Evolutionary conservation across 345 rosid genomes (phyloP).

Genomic region (Dimocarpus longan): DNA sequence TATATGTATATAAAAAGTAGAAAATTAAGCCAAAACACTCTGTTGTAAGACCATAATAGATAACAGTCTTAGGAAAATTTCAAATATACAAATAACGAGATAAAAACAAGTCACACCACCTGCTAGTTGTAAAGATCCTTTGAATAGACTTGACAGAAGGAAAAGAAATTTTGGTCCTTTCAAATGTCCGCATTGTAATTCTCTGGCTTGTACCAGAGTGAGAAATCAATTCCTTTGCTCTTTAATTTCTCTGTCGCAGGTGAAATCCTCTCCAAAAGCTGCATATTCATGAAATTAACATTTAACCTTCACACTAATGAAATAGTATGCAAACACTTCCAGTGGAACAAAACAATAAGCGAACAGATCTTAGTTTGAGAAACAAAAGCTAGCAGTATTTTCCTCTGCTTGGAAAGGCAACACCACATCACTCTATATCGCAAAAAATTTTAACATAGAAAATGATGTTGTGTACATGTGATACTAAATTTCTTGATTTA

Average conservation of each 20-base stretch:
- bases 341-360: not conserved
- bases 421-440: not conserved
- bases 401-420: not conserved
- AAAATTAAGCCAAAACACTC: not conserved
- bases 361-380: not conserved
- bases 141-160: not conserved
- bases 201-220: constrained; percentile 86
- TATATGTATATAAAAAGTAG: not conserved
- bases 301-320: not conserved
- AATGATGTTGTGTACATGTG: too few species aligned
- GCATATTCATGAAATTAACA: constrained; percentile 28
- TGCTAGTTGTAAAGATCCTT: constrained; percentile 21
- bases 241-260: constrained; percentile 83
- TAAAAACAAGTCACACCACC: constrained; percentile 23
- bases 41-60: not conserved
- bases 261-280: constrained; percentile 79
- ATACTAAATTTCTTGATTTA: too few species aligned
- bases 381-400: not conserved
- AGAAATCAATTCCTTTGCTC: constrained; percentile 81
- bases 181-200: constrained; percentile 67
- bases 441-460: too few species aligned
- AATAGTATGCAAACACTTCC: not conserved
- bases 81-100: not conserved
- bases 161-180: constrained; percentile 20
- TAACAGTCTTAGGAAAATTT: not conserved